These are phyloP conservation scores for Neofusicoccum sp. DNA, from an alignment of 2,329 filamentous ascomycete species.

Conservation along the genomic window DNA sequence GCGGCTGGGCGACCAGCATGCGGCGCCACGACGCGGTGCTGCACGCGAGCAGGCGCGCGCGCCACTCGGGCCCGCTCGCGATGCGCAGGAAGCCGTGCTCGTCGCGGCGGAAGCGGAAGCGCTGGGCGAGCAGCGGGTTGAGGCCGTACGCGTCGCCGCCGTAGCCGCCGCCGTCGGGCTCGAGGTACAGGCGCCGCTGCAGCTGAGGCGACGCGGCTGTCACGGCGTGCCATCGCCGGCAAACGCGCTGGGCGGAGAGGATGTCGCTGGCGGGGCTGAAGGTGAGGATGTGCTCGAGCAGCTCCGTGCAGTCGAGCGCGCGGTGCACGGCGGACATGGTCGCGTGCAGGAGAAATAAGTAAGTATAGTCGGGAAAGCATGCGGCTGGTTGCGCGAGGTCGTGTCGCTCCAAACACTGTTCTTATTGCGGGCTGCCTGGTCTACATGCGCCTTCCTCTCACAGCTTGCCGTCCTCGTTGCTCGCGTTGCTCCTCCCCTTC, in stretches of 20 bases:
- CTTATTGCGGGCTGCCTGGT: too few species aligned
- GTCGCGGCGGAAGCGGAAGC: not conserved
- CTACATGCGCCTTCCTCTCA: not conserved
- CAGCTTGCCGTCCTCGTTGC: not conserved
- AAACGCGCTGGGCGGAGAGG: not conserved
- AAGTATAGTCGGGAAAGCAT: too few species aligned
- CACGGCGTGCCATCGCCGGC: not conserved
- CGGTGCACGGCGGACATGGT: not conserved
- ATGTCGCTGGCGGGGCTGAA: not conserved
- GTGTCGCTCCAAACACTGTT: too few species aligned
- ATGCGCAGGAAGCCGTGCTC: not conserved
- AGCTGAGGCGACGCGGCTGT: not conserved
- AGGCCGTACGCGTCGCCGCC: not conserved
- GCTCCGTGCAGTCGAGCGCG: not conserved
- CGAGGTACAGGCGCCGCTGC: conserved; percentile 8
- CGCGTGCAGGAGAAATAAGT: not conserved
- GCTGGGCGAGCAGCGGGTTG: conserved; percentile 7
- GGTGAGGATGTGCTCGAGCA: conserved; percentile 9
- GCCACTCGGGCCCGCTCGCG: not conserved
- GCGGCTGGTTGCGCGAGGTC: too few species aligned
- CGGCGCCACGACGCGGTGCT: not conserved
- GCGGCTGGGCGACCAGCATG: conserved; percentile 4
- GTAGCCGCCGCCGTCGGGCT: not conserved
- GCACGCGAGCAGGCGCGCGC: not conserved
- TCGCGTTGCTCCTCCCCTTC: not conserved